Percentiles rank a stretch among this genome's conserved stretches.
Evolutionary conservation across 139 green algal species (phyloP).

Genomic region (Micractinium sp.): DNA sequence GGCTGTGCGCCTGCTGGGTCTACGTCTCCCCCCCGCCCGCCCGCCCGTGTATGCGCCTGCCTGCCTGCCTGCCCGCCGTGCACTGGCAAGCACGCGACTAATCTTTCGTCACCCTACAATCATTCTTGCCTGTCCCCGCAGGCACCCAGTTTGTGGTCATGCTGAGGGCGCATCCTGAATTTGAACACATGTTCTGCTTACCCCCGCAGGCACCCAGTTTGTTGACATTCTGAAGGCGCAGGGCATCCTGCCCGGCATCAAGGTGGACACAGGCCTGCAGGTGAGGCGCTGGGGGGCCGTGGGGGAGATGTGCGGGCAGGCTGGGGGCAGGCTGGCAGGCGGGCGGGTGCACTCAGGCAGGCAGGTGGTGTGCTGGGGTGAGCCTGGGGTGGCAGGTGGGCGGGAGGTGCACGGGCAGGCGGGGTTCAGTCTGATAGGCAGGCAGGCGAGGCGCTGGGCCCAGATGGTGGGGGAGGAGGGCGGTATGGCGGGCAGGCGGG

Average conservation of each 20-base stretch:
- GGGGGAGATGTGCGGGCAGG: neutral
- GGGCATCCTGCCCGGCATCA: slow-evolving; percentile 88
- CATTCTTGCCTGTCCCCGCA: neutral
- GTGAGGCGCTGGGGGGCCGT: no score
- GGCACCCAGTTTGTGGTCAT: slow-evolving; percentile 71
- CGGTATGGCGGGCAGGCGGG: no score
- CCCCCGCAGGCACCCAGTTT: slow-evolving; percentile 56
- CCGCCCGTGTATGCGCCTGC: no score
- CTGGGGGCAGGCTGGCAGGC: no score
- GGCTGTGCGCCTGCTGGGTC: neutral
- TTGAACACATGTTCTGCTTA: neutral
- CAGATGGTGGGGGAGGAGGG: no score
- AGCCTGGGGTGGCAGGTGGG: no score
- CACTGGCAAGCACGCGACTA: neutral
- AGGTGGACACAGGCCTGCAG: slow-evolving; percentile 84
- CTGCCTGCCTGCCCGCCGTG: neutral
- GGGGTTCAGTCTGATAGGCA: no score
- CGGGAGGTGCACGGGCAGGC: no score
- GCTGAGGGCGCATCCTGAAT: neutral
- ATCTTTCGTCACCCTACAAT: neutral
- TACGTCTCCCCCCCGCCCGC: no score
- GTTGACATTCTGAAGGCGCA: slow-evolving; percentile 68
- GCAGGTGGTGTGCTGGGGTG: no score
- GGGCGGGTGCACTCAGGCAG: no score
- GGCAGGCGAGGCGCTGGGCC: no score